A percentile compares a stretch with the other conserved stretches of the same genome.
Conservation (phyloP, 352 stramenopile species). For the Plasmopara muralis region DNA sequence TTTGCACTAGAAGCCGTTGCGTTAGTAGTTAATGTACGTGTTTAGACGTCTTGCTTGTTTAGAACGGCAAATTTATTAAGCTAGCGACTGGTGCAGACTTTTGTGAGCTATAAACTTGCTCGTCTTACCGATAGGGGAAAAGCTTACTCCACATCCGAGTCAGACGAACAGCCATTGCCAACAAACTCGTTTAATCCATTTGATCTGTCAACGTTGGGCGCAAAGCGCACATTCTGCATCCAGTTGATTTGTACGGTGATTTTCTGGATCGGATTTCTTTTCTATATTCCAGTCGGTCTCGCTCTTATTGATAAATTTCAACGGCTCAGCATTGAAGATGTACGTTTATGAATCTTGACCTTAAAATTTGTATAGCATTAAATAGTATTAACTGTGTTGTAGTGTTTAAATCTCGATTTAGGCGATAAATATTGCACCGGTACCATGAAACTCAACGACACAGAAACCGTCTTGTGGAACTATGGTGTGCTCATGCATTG, state of each 20-base stretch:
- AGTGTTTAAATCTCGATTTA: no score
- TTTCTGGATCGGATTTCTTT: constrained; percentile 61
- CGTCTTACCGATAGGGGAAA: constrained; percentile 5
- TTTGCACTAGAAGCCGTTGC: constrained; percentile 59
- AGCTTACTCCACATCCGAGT: constrained; percentile 5
- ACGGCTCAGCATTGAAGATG: no score
- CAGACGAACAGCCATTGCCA: no score
- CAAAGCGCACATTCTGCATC: constrained; percentile 29
- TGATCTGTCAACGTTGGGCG: constrained; percentile 19
- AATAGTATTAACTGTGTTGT: no score
- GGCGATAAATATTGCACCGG: no score
- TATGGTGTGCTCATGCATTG: no score
- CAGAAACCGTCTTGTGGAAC: no score
- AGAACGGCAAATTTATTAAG: not conserved
- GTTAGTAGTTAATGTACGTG: constrained; percentile 49
- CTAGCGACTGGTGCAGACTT: constrained; percentile 18
- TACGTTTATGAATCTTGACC: no score
- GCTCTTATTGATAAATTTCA: constrained; percentile 25
- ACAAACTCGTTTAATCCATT: no score
- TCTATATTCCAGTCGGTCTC: constrained; percentile 64
- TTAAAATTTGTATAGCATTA: no score
- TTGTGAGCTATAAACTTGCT: constrained; percentile 27
- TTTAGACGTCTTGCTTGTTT: no score
- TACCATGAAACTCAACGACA: no score
- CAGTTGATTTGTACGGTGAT: constrained; percentile 32